These are phyloP conservation scores for Knoxdaviesia capensis DNA, from an alignment of 2,329 filamentous ascomycete genomes.

Conservation along the genomic window DNA sequence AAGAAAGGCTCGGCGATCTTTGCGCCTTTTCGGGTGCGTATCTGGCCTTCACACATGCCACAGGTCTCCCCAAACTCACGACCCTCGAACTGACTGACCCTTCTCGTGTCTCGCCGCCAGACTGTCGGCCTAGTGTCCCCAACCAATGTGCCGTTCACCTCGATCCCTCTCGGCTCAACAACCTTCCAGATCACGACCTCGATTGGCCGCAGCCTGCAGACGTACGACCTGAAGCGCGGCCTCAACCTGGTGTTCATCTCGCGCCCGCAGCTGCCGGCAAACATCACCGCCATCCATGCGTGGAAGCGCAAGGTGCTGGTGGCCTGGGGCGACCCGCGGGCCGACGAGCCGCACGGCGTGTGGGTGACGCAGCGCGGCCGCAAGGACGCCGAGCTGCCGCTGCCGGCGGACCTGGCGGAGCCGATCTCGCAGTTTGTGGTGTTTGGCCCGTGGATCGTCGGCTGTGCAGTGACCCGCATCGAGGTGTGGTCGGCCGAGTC, in stretches of 20 bases:
- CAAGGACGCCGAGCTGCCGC: slow-evolving; percentile 54
- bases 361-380: slow-evolving; percentile 90
- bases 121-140: slow-evolving; percentile 88
- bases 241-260: slow-evolving; percentile 89
- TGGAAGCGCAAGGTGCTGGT: slow-evolving; percentile 78
- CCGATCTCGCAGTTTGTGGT: slow-evolving; percentile 60
- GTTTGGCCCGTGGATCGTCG: slow-evolving; percentile 84
- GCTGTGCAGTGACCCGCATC: slow-evolving; percentile 52
- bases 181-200: slow-evolving; percentile 97
- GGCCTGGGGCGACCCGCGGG: slow-evolving; percentile 56
- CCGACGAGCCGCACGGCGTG: slow-evolving; percentile 41
- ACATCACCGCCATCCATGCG: slow-evolving; percentile 70
- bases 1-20: slow-evolving; percentile 57
- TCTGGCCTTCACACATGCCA: background rate
- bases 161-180: slow-evolving; percentile 73
- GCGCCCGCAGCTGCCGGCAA: slow-evolving; percentile 65
- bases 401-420: slow-evolving; percentile 44
- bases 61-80: background rate
- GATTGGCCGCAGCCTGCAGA: slow-evolving; percentile 75
- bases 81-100: slow-evolving; percentile 2
- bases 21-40: slow-evolving; percentile 69
- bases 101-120: slow-evolving; percentile 20
- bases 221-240: slow-evolving; percentile 80
- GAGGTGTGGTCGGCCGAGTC: slow-evolving; percentile 77
- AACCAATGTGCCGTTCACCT: slow-evolving; percentile 75